Base-by-base conservation (phyloP, 345 rosid genomes). In the Eucalyptus lansdowneana region DNA sequence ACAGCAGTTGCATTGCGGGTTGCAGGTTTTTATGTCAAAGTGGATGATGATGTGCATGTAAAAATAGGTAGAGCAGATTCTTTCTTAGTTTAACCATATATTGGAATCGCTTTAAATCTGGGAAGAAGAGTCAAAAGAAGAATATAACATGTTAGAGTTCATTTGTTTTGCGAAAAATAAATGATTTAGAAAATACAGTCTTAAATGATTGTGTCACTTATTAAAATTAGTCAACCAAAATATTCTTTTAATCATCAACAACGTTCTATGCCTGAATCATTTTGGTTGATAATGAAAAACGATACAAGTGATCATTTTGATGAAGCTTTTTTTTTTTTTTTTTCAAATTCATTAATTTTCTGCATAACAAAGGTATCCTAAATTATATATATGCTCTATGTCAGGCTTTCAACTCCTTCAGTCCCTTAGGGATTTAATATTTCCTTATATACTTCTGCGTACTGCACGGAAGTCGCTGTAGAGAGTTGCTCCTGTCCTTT, bases 1-100 rank as follows among this genome's bases (percentile, higher is more conserved):
- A 94, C 98, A 14, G 99, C 99, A 88, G 96, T 95, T 88, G 94
- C 97, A 50, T 86, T 96, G 91, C 96, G 99, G 99, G 96, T 97
- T 93, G 99, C 99, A 37, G 99, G 96, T 91, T 97, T 98, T 91
- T 98, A 95, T 87, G 97, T 98, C 90, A 98, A 98, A 94, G 99
- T 96, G 54, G 99, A 98, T 89, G 99, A 97, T 91, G 99, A 98
- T 90, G 98, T 98, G 53, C 99, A 98, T 92, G 98, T 97, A 88
- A 97, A 97, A 88, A 96, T 97, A 94, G 97, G 99, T 98, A 92
- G 60, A 72, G 5, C 83, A 11, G 45, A 37, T 72, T 72, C 81
- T 72, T 19, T 19, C 24, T 72, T 24, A 72, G 45, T 34, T 34
- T 34, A 37, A 40, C 51, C n/a, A 49, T 31, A 56, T 87, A 67